Percentiles rank a stretch among this genome's conserved stretches.
Conservation (phyloP, 2,329 filamentous ascomycete genomes). For the Zymoseptoria pseudotritici region DNA sequence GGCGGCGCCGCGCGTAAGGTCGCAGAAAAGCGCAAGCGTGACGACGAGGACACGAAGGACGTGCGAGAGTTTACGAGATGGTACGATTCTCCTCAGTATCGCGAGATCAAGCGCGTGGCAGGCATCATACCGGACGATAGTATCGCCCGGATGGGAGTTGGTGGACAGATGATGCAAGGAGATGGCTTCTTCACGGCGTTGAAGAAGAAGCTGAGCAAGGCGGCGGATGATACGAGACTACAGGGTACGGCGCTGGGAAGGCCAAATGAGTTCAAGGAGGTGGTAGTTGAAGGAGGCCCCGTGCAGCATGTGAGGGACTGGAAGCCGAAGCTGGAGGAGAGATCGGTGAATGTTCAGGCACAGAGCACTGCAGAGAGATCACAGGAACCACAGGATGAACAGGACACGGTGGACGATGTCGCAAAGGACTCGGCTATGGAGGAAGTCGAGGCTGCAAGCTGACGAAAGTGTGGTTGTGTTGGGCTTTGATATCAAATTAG, state of each 20-base stretch:
- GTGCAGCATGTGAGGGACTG: conserved; percentile 61
- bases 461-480: not conserved
- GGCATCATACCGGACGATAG: conserved; percentile 49
- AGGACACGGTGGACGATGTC: not conserved
- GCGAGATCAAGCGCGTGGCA: conserved; percentile 74
- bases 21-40: conserved; percentile 38
- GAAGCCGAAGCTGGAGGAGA: conserved; percentile 35
- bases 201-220: conserved; percentile 89
- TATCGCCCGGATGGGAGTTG: conserved; percentile 32
- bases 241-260: conserved; percentile 77
- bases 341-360: conserved; percentile 1
- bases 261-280: conserved; percentile 59
- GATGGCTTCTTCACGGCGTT: conserved; percentile 51
- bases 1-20: conserved; percentile 20
- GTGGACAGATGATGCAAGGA: conserved; percentile 33
- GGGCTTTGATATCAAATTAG: not conserved
- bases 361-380: not conserved
- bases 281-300: conserved; percentile 72
- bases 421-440: not conserved
- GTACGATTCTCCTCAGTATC: conserved; percentile 66
- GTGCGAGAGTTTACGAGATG: conserved; percentile 72
- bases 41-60: conserved; percentile 69
- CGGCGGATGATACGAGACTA: conserved; percentile 71
- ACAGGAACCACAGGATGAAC: not conserved
- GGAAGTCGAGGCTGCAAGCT: conserved; percentile 1